Evolutionary conservation across 495 filamentous ascomycete species (phyloP), one percentile per base, ranked within the genome.

Genomic region (Hamigera avellanea): DNA sequence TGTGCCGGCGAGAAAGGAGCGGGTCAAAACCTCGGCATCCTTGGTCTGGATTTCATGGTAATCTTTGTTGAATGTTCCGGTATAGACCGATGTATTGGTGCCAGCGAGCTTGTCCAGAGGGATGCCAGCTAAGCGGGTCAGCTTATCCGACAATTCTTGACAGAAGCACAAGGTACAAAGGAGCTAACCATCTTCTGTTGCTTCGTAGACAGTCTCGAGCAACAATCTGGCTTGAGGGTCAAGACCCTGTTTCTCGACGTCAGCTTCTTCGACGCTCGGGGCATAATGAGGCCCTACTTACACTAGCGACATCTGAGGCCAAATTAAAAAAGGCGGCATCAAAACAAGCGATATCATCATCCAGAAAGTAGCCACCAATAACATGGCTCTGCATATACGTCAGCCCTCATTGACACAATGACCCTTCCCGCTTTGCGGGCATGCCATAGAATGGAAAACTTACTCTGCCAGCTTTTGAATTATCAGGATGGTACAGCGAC

Each of bases 201-300:
- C 69, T 42, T 76, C 69, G 18, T 68, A 77, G 15, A 68, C 56
- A 14, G 56, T 53, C 47, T 77, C 74, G 4, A 79, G 55, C 21
- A 72, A 49, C 15, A 70, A 44, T 10, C 60, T 53, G 31, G 62
- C 57, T 31, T 63, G 60, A 6, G 60, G 60, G 29, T 64, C 60
- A 53, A 64, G 57, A 25, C 48, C 40, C 2, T 46, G 40, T 14
- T 45, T 48, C 35, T 54, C 51, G 28, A 51, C 42, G 8, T 45
- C 44, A 3, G 13, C 19, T n/a, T 9, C 30, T 14, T 45, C 30
- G 25, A 41, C 21, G 12, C 31, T 8, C 8, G 12, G 25, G 25
- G 7, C 12, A 26, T 7, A 26, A 26, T 7, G 25, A 7, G 7
- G 7, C 25, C 25, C 12, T 26, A 26, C 25, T 7, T 26, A 26